Base-by-base conservation (phyloP, 306 rosid genomes). In the Pachyrhizus erosus region DNA sequence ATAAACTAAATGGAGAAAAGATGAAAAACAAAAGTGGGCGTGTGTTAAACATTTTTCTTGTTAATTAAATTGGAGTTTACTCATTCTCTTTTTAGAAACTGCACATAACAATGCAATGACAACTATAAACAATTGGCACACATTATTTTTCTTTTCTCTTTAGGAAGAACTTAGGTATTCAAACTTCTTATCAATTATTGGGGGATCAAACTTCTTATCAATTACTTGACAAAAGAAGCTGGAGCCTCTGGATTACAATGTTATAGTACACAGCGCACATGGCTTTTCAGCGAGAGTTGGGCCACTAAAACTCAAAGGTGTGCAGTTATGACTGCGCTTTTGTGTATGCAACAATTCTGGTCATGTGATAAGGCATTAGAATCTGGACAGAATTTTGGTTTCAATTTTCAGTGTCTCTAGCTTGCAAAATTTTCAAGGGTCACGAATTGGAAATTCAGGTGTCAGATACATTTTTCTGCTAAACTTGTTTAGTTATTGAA, bases 261-360 rank as follows among this genome's bases (percentile, higher is more conserved):
- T 34, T 10, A 73, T 37, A 27, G 79, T 75, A 61, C 62, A 33
- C 57, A 61, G 12, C 1, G 73, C 62, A 64, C 70, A 76, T 60
- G 80, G 43, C 43, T 60, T 60, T 60, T 76, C 79, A 55, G 69
- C n/a, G 24, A 37, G 68, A 20, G 68, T 54, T 54, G 76, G 77
- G 46, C 64, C 77, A n/a, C 77, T 33, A 37, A 33, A 64, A 31
- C 24, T 33, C 70, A 29, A 33, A 20, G 24, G 5, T 27, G 31
- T 27, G 31, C 31, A 27, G 31, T 27, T 27, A 27, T 27, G 3
- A 27, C 31, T 7, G 14, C 5, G 2, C 4, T 54, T 7, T 54
- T 10, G 15, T 57, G 64, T 23, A 23, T 61, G 39, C 29, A 26
- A 27, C 37, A 57, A 24, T 18, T 57, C 67, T 10, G 69, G 4